phyloP scores from a whole-genome alignment of 306 rosid species.

The Cicer chorassanicum region DNA sequence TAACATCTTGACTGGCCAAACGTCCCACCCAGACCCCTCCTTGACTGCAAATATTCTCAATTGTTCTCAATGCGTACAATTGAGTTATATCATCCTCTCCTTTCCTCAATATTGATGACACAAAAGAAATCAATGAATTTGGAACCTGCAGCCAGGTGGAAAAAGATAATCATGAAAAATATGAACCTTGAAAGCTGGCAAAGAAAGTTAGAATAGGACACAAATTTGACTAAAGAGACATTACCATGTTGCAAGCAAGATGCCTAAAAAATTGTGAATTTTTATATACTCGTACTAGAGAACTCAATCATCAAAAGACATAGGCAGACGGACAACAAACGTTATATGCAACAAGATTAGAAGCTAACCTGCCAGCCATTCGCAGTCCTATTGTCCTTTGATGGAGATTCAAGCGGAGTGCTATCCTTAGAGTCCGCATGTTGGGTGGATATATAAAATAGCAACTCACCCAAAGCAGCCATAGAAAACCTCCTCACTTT shows the following conservation, averaged over 20 bases:
- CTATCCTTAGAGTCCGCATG: conserved; percentile 70
- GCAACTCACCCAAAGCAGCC: conserved; percentile 97
- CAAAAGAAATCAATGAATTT: conserved; percentile 79
- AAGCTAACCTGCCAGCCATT: conserved; percentile 91
- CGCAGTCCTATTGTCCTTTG: conserved; percentile 65
- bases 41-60: conserved; percentile 91
- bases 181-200: conserved; percentile 19
- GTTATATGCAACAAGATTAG: conserved; percentile 31
- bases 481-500: conserved; percentile 96
- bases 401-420: conserved; percentile 75
- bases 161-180: conserved; percentile 30
- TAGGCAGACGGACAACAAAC: conserved; percentile 35
- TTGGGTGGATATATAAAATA: conserved; percentile 92
- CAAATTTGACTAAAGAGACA: conserved; percentile 15
- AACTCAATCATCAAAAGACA: conserved; percentile 39
- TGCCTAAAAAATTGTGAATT: neutral
- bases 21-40: conserved; percentile 92
- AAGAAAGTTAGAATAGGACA: neutral
- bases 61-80: conserved; percentile 88
- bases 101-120: conserved; percentile 81
- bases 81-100: conserved; percentile 97
- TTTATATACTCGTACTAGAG: conserved; percentile 30
- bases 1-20: conserved; percentile 80
- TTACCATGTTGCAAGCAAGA: conserved; percentile 23
- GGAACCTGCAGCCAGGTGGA: conserved; percentile 65